Conservation (phyloP, 768 basidiomycete genomes). For the Collybia nuda region DNA sequence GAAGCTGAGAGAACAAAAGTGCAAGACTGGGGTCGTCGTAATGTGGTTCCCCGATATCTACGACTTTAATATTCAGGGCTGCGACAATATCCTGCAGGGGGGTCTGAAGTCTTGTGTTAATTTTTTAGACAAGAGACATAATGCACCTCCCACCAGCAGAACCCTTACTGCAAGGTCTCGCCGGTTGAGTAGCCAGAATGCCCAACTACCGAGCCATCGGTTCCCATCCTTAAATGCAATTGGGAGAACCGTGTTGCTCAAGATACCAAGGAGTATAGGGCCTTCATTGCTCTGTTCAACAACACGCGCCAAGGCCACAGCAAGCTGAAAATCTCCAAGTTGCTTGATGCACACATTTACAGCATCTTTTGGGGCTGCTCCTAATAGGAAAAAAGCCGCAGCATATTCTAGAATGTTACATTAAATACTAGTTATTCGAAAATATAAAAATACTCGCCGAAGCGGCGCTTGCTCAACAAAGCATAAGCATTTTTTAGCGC, state of each 20-base stretch:
- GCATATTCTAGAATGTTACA: constrained; percentile 72
- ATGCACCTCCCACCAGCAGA: constrained; percentile 64
- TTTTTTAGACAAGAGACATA: background rate
- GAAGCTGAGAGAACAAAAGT: constrained; percentile 85
- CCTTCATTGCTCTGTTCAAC: constrained; percentile 84
- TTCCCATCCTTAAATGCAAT: constrained; percentile 86
- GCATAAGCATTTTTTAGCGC: constrained; percentile 97
- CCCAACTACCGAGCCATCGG: constrained; percentile 94
- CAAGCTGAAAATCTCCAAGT: constrained; percentile 87
- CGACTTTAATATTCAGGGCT: constrained; percentile 50
- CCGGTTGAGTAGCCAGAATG: constrained; percentile 90
- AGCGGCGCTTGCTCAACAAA: constrained; percentile 85
- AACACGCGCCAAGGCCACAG: constrained; percentile 81
- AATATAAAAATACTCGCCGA: constrained; percentile 55
- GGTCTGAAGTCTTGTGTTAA: constrained; percentile 42
- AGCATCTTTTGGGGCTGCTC: constrained; percentile 85
- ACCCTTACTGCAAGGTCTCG: constrained; percentile 89
- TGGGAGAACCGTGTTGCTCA: constrained; percentile 78
- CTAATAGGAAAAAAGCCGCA: constrained; percentile 97
- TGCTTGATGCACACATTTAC: constrained; percentile 89
- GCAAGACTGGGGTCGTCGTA: constrained; percentile 95
- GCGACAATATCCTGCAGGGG: constrained; percentile 74
- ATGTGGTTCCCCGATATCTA: constrained; percentile 77
- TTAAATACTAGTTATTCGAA: background rate
- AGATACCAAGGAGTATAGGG: constrained; percentile 67